Conservation (phyloP, 768 basidiomycete genomes). For the Boletus rufocinnamomeus region DNA sequence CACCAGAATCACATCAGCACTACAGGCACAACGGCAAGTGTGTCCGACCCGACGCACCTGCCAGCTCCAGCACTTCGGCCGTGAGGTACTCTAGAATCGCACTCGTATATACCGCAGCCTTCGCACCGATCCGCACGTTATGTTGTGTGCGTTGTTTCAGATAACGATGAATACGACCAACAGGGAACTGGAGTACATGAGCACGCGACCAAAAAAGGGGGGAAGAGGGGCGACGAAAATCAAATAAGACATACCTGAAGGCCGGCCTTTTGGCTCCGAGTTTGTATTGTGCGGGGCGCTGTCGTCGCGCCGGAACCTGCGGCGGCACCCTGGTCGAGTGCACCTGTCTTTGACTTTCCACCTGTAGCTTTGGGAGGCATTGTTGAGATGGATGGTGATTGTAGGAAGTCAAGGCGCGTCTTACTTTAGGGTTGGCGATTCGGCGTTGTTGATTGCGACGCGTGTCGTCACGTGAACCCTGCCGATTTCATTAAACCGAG, state of each 20-base stretch:
- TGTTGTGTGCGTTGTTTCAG: slow-evolving; percentile 90
- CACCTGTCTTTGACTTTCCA: slow-evolving; percentile 61
- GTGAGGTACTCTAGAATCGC: slow-evolving; percentile 96
- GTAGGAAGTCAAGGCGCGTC: slow-evolving; percentile 35
- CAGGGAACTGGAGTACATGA: slow-evolving; percentile 69
- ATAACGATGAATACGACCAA: slow-evolving; percentile 97
- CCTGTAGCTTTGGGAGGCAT: slow-evolving; percentile 59
- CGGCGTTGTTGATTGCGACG: slow-evolving; percentile 34
- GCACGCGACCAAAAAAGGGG: background rate
- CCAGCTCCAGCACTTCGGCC: slow-evolving; percentile 93
- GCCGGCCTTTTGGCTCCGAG: slow-evolving; percentile 82
- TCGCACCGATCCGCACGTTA: slow-evolving; percentile 95
- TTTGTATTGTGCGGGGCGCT: slow-evolving; percentile 49
- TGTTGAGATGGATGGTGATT: slow-evolving; percentile 32
- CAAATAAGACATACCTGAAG: slow-evolving; percentile 61
- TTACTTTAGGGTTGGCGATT: slow-evolving; percentile 37
- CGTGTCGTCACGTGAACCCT: slow-evolving; percentile 29
- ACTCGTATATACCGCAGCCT: slow-evolving; percentile 95
- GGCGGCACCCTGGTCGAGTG: slow-evolving; percentile 21
- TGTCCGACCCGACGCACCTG: slow-evolving; percentile 59
- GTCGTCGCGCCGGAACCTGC: slow-evolving; percentile 36
- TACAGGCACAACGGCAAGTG: background rate
- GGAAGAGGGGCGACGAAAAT: background rate
- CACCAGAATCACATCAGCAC: background rate
- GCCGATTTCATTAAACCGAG: no score